A percentile compares a stretch with the other conserved stretches of the same genome.
Evolutionary conservation across 371 early-diverging fungal species (phyloP).

Genomic region (Mortierella sp.): DNA sequence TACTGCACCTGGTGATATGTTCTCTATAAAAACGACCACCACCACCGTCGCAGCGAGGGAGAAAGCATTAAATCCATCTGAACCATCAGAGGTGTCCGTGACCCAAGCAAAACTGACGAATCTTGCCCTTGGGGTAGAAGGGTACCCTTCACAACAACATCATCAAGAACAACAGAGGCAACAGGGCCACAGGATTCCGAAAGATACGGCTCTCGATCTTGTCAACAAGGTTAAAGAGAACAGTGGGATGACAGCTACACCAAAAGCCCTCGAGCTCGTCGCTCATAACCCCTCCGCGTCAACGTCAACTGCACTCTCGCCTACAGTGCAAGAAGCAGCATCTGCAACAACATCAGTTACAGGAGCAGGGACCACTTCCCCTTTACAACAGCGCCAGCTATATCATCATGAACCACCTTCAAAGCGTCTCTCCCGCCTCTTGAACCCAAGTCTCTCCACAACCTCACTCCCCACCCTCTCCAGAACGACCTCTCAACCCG

Average conservation of each 20-base stretch:
- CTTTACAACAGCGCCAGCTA: background rate
- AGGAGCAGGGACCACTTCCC: background rate
- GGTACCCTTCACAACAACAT: background rate
- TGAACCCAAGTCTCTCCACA: constrained; percentile 33
- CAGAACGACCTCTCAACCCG: constrained; percentile 30
- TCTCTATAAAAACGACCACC: background rate
- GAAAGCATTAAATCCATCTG: background rate
- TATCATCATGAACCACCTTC: background rate
- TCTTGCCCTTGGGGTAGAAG: background rate
- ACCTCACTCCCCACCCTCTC: constrained; percentile 41
- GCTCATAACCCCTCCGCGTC: background rate
- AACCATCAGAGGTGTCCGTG: background rate
- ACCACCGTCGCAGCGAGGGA: background rate
- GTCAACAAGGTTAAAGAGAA: background rate
- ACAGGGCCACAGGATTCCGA: background rate
- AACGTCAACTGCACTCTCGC: background rate
- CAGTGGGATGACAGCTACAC: background rate
- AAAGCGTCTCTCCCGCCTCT: constrained; percentile 28
- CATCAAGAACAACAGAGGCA: background rate
- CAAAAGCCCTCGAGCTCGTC: background rate
- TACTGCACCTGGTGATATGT: background rate
- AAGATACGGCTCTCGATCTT: background rate
- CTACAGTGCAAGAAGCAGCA: background rate
- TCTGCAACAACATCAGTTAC: background rate
- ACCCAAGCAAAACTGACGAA: background rate